Conservation (phyloP, 2,329 filamentous ascomycete species). For the Aspergillus phoenicis region DNA sequence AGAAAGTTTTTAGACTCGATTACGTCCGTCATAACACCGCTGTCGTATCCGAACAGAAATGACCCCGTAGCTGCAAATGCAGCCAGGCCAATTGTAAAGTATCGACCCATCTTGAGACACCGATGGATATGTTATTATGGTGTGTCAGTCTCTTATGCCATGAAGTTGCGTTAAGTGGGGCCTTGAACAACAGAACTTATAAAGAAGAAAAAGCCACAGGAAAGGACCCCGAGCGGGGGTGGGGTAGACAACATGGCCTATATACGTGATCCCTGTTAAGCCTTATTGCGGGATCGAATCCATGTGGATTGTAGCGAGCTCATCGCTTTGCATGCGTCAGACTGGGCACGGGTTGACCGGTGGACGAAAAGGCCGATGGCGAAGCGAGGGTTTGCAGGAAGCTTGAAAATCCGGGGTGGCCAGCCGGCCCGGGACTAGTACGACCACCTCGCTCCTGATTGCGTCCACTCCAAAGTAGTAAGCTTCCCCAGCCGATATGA, state of each 20-base stretch:
- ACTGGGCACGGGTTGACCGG: conserved; percentile 1
- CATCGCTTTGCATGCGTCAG: background rate
- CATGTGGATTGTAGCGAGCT: background rate
- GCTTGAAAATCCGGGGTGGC: conserved; percentile 18
- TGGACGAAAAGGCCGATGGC: conserved; percentile 1
- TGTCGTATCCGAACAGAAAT: conserved; percentile 46
- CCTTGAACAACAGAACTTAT: background rate
- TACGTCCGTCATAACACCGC: conserved; percentile 46
- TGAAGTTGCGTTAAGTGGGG: background rate
- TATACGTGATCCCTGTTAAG: background rate
- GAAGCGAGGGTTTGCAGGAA: background rate
- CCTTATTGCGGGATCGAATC: background rate
- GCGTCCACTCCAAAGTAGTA: background rate
- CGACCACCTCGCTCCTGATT: background rate
- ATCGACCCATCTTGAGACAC: conserved; percentile 12
- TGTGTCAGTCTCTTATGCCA: background rate
- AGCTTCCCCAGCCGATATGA: background rate
- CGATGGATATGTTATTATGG: background rate
- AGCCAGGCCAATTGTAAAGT: conserved; percentile 16
- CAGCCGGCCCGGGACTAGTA: conserved; percentile 12
- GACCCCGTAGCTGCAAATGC: conserved; percentile 30
- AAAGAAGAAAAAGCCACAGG: background rate
- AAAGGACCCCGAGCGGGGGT: background rate
- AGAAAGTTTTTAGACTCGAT: conserved; percentile 61
- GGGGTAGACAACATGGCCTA: background rate